These are phyloP conservation scores for Ulota crispa DNA, from an alignment of 225 moss, liverwort and hornwort genomes.

Conservation along the genomic window DNA sequence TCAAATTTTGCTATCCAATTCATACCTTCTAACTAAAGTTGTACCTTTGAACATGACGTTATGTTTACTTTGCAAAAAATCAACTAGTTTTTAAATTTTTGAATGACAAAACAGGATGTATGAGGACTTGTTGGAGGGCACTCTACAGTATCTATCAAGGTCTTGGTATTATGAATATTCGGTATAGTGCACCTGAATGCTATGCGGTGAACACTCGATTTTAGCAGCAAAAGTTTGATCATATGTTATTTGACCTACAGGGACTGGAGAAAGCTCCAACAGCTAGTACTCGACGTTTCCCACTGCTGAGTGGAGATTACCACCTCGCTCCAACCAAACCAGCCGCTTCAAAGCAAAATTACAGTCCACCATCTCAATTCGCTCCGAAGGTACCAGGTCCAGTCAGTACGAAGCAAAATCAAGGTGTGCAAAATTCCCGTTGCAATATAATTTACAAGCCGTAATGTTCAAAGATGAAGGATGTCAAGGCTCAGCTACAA, in stretches of 20 bases:
- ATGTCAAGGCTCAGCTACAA: not conserved
- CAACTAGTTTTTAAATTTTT: too few relatives aligned
- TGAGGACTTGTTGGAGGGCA: too few relatives aligned
- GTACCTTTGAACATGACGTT: too few relatives aligned
- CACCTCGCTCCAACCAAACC: not conserved
- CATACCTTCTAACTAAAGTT: too few relatives aligned
- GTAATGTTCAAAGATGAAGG: not conserved
- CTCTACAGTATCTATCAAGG: not conserved
- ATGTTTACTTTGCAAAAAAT: too few relatives aligned
- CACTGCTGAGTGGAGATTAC: not conserved
- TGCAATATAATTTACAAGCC: not conserved
- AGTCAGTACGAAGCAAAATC: not conserved
- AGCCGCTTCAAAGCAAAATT: not conserved
- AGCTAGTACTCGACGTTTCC: slow-evolving; percentile 13
- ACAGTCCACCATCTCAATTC: not conserved
- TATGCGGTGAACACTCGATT: not conserved
- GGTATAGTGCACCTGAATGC: not conserved
- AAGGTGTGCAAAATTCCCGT: not conserved
- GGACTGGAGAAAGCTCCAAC: not conserved
- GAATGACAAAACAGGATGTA: too few relatives aligned
- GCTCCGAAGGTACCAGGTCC: not conserved
- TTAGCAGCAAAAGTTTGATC: not conserved
- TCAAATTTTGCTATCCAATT: too few relatives aligned
- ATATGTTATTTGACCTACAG: not conserved
- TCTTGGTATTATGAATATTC: not conserved